A percentile compares a stretch with the other conserved stretches of the same genome.
phyloP scores from a whole-genome alignment of 495 filamentous ascomycete species.

The Xylaria curta region DNA sequence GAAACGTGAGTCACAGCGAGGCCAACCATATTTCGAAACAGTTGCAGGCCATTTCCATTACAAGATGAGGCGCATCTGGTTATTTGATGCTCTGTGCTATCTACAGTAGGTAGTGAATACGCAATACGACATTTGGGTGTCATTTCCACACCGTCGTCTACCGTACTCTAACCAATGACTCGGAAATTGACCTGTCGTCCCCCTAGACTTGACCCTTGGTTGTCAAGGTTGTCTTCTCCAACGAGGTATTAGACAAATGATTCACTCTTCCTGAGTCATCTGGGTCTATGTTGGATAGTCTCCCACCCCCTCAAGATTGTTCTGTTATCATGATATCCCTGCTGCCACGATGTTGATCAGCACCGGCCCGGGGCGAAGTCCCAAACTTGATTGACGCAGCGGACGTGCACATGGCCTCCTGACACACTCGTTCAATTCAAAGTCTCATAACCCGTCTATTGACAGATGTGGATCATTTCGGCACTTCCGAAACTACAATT shows the following conservation, averaged over 20 bases:
- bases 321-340: not conserved
- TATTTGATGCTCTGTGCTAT: not conserved
- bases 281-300: not conserved
- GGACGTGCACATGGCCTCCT: not conserved
- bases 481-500: not conserved
- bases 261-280: conserved; percentile 21
- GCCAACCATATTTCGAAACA: not conserved
- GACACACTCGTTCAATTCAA: not conserved
- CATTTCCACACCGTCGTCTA: conserved; percentile 12
- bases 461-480: not conserved
- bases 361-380: not conserved
- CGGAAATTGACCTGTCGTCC: not conserved
- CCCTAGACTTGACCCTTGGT: not conserved
- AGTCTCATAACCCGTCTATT: not conserved
- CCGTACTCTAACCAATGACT: conserved; percentile 16
- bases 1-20: conserved; percentile 13
- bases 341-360: not conserved
- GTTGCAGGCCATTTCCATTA: not conserved
- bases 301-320: not conserved
- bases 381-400: not conserved
- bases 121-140: conserved; percentile 5
- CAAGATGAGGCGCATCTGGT: not conserved
- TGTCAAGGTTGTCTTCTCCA: not conserved
- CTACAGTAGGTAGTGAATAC: not conserved
- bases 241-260: not conserved